phyloP scores from a whole-genome alignment of 2,329 filamentous ascomycete species.

The Arthrobotrys conoides region DNA sequence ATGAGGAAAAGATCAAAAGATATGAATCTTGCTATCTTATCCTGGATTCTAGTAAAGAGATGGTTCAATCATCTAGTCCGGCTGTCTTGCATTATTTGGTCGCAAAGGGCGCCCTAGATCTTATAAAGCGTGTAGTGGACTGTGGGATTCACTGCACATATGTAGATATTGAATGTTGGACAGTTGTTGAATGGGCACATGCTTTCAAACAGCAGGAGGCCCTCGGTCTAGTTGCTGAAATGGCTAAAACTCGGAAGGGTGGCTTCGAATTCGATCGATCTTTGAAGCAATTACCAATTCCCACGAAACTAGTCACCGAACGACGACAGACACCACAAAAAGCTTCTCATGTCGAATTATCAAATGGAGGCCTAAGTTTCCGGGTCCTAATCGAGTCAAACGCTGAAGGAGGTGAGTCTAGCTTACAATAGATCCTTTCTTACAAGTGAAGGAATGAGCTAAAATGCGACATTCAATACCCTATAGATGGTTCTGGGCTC shows the following conservation, averaged over 20 bases:
- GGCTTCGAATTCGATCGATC: neutral
- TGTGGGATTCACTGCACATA: slow-evolving; percentile 14
- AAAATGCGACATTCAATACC: too few species aligned
- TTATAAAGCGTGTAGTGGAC: slow-evolving; percentile 12
- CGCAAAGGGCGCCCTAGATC: slow-evolving; percentile 7
- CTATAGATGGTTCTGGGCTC: neutral
- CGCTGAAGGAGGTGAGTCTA: neutral
- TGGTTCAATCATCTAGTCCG: slow-evolving; percentile 31
- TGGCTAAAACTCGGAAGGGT: neutral
- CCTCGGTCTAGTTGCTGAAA: neutral
- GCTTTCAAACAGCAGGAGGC: slow-evolving; percentile 23
- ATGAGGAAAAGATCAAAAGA: slow-evolving; percentile 19
- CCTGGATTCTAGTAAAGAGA: slow-evolving; percentile 3
- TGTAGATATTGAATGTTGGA: slow-evolving; percentile 21
- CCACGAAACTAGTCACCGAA: slow-evolving; percentile 11
- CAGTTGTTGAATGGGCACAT: slow-evolving; percentile 28
- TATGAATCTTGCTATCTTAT: slow-evolving; percentile 14
- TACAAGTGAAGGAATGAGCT: too few species aligned
- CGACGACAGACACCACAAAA: slow-evolving; percentile 3
- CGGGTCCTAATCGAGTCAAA: neutral
- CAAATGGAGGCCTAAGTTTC: slow-evolving; percentile 11
- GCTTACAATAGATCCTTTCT: too few species aligned
- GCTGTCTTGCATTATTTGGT: slow-evolving; percentile 34
- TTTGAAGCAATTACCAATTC: neutral
- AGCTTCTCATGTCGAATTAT: neutral